phyloP scores from a whole-genome alignment of 768 basidiomycete species.

The Phylloporus arenicola region DNA sequence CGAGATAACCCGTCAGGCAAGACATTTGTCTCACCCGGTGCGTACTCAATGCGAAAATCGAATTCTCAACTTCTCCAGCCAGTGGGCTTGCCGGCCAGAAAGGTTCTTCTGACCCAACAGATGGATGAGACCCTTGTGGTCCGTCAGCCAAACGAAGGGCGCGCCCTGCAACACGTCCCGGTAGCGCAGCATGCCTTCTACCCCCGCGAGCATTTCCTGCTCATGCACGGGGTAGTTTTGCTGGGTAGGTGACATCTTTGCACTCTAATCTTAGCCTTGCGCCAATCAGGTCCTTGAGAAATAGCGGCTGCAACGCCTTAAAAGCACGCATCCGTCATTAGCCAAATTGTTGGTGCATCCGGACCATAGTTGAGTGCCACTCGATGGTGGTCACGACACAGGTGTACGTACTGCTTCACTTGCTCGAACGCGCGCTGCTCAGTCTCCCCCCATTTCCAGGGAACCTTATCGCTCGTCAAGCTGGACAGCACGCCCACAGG shows the following conservation, averaged over 20 bases:
- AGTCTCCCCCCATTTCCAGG: neutral
- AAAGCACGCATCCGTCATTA: neutral
- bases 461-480: neutral
- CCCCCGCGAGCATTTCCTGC: constrained; percentile 33
- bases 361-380: neutral
- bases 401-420: neutral
- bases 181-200: constrained; percentile 31
- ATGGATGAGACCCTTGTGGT: constrained; percentile 24
- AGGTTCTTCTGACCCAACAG: constrained; percentile 31
- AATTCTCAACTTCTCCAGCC: constrained; percentile 34
- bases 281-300: neutral
- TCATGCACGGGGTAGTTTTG: constrained; percentile 39
- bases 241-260: constrained; percentile 32
- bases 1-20: too few species aligned
- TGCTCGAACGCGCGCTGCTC: neutral
- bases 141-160: constrained; percentile 26
- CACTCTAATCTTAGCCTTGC: neutral
- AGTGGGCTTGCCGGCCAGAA: constrained; percentile 31
- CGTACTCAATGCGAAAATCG: constrained; percentile 15
- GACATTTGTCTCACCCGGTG: too few species aligned
- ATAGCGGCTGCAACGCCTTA: neutral
- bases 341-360: neutral
- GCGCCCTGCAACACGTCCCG: constrained; percentile 28
- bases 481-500: neutral
- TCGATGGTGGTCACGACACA: neutral